A percentile compares a stretch with the other conserved stretches of the same genome.
Evolutionary conservation across 768 basidiomycete species (phyloP).

Genomic region (Amanita rimosa): DNA sequence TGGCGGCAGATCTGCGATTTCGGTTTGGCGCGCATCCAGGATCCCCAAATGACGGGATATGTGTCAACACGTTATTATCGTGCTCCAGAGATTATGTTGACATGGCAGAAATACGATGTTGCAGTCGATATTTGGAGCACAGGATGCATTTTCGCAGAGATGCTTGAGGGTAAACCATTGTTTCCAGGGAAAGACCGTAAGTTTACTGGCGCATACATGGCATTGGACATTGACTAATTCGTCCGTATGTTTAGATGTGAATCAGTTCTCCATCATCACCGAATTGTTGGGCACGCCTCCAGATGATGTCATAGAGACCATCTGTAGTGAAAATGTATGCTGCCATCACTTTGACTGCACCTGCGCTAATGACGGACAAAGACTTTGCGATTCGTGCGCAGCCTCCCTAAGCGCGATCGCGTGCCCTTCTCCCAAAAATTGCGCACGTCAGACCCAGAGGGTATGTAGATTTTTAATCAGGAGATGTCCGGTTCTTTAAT

Average conservation of each 20-base stretch:
- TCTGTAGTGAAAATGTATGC: conserved; percentile 91
- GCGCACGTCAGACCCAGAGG: conserved; percentile 75
- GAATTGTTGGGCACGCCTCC: conserved; percentile 97
- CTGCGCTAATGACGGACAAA: conserved; percentile 18
- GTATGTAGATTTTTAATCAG: conserved; percentile 29
- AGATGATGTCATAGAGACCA: conserved; percentile 99
- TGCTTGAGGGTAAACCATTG: conserved; percentile 96
- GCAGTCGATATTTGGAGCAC: conserved; percentile 99
- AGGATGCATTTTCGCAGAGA: conserved; percentile 99
- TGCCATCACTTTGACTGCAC: conserved; percentile 8
- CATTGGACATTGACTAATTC: background rate
- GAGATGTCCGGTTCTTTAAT: background rate
- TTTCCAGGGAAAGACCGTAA: conserved; percentile 99
- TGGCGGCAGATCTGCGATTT: conserved; percentile 87
- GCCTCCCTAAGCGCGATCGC: conserved; percentile 90
- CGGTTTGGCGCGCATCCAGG: conserved; percentile 95
- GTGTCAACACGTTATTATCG: conserved; percentile 99
- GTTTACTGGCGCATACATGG: conserved; percentile 24
- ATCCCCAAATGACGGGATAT: conserved; percentile 99
- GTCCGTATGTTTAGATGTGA: conserved; percentile 64
- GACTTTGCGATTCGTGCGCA: conserved; percentile 99
- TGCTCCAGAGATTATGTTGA: conserved; percentile 99
- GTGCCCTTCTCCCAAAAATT: conserved; percentile 94
- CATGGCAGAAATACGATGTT: conserved; percentile 99
- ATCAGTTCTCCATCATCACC: conserved; percentile 99